Evolutionary conservation across 2,329 filamentous ascomycete species (phyloP), one percentile per base, ranked within the genome.

Genomic region (Alternaria hordeiaustralica): DNA sequence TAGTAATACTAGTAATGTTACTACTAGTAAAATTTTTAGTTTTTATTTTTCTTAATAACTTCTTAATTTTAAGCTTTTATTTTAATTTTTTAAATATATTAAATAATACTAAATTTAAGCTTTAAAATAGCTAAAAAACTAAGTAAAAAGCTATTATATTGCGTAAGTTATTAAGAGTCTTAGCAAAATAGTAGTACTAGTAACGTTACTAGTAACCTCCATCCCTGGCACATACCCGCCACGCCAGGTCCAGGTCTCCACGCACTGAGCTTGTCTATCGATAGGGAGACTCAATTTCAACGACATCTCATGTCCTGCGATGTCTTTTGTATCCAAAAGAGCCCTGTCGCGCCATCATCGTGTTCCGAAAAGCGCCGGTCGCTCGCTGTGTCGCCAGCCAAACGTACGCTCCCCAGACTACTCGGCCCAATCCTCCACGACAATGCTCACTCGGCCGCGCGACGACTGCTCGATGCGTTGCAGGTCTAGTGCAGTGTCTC

Each of bases 211-310:
- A 21, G 21, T 21, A 21, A 21, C 21, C 21, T 21, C 21, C 4
- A 21, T 21, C 21, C 4, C 21, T 21, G 21, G n/a, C n/a, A n/a
- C n/a, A n/a, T 20, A 51, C 58, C 49, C 50, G 54, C 33, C 23
- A 51, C 56, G 66, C 60, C 54, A 33, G 55, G 67, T 43, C 65
- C 67, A 65, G 45, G 44, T 60, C 57, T 58, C 58, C 67, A 63
- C 63, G 61, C 61, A 23, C 47, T 33, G 33, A 47, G 65, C 61
- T 61, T 65, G 41, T 58, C 58, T 66, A 66, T 69, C 69, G 64
- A 70, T 69, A 68, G 57, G 41, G 45, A 55, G 51, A 55, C 65
- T 65, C 63, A 69, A 68, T 55, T 50, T 58, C 64, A 67, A 73
- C 72, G 63, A 71, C 71, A 66, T 49, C 20, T 44, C 51, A 51